A percentile compares a stretch with the other conserved stretches of the same genome.
Conservation (phyloP, 2,329 filamentous ascomycete genomes). For the Colletotrichum theobromicola region DNA sequence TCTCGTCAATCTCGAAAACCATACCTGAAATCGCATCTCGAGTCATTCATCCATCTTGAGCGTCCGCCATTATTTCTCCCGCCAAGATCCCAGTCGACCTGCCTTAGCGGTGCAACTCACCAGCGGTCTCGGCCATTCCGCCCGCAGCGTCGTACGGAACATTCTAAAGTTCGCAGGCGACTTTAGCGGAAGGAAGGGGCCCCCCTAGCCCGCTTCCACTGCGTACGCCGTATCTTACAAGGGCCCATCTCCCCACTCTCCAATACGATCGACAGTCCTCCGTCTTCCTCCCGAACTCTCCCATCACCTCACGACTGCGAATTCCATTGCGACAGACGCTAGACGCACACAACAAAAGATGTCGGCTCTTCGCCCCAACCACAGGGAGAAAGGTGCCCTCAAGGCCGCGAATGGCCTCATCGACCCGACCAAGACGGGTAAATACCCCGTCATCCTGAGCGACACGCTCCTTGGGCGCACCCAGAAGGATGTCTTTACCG, state of each 20-base stretch:
- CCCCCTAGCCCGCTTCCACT: not conserved
- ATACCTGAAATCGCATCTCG: not conserved
- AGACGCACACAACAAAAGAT: not conserved
- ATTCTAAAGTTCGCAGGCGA: conserved; percentile 1
- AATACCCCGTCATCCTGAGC: conserved; percentile 69
- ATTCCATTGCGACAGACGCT: not conserved
- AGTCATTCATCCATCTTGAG: not conserved
- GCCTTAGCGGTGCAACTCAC: conserved; percentile 13
- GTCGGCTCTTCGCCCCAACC: conserved; percentile 24
- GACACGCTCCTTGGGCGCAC: conserved; percentile 63
- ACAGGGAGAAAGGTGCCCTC: conserved; percentile 21
- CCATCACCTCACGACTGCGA: not conserved
- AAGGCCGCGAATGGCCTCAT: conserved; percentile 43
- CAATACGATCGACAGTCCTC: conserved; percentile 7
- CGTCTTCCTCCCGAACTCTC: not conserved
- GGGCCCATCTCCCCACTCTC: conserved; percentile 8
- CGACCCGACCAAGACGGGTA: conserved; percentile 64
- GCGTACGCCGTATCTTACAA: not conserved
- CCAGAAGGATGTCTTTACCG: conserved; percentile 64
- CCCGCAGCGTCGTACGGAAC: not conserved
- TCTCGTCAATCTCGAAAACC: not conserved
- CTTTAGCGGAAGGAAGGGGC: not conserved
- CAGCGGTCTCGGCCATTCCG: conserved; percentile 17
- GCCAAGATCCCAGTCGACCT: not conserved
- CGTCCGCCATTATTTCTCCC: not conserved